phyloP scores from a whole-genome alignment of 2,329 filamentous ascomycete genomes.

The Fusarium citri region DNA sequence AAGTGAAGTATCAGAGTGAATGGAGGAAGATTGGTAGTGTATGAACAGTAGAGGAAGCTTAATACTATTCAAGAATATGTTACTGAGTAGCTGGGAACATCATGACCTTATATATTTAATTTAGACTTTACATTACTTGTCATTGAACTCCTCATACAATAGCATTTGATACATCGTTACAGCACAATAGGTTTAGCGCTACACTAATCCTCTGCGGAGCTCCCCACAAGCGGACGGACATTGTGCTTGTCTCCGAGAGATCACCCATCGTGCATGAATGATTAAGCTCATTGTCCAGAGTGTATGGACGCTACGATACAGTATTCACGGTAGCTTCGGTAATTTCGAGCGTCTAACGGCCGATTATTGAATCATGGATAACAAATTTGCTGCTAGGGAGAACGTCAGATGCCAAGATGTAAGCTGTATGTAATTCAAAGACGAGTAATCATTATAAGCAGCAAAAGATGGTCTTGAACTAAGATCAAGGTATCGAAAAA shows the following conservation, averaged over 20 bases:
- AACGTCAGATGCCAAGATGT: neutral
- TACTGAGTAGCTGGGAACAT: neutral
- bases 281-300: conserved; percentile 22
- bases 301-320: neutral
- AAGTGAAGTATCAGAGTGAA: neutral
- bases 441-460: neutral
- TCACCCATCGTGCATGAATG: conserved; percentile 31
- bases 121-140: neutral
- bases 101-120: conserved; percentile 13
- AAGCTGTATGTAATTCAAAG: neutral
- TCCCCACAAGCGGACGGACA: conserved; percentile 13
- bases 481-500: conserved; percentile 37
- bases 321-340: neutral
- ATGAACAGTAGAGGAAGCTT: neutral
- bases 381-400: too few species aligned
- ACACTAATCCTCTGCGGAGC: neutral
- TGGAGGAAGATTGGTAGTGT: neutral
- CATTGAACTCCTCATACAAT: neutral
- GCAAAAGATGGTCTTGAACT: conserved; percentile 11
- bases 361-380: neutral
- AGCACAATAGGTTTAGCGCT: conserved; percentile 1
- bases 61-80: neutral
- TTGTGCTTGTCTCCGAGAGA: conserved; percentile 28
- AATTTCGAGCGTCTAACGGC: neutral
- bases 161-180: neutral